Evolutionary conservation across 371 early-diverging fungal species (phyloP).

Genomic region (Lichtheimia ornata): DNA sequence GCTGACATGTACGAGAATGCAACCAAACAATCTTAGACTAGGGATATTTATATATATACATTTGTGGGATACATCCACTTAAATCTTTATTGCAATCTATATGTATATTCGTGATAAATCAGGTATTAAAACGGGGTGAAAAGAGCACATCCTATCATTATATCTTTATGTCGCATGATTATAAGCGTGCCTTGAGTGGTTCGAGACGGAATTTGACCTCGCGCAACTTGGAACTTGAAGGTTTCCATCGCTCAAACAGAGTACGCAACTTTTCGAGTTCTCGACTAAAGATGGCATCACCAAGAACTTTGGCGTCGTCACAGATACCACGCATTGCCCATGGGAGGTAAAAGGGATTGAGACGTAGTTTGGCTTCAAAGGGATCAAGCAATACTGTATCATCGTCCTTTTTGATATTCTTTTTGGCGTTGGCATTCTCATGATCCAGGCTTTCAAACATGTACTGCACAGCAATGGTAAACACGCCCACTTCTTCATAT

Average conservation of each 20-base stretch:
- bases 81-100: background rate
- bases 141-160: background rate
- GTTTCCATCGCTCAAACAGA: slow-evolving; percentile 81
- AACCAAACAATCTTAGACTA: no score
- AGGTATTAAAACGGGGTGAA: no score
- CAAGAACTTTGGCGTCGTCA: slow-evolving; percentile 63
- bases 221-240: slow-evolving; percentile 66
- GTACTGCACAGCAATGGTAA: slow-evolving; percentile 58
- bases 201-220: slow-evolving; percentile 88
- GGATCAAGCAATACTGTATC: slow-evolving; percentile 24
- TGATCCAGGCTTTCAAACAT: slow-evolving; percentile 32
- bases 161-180: background rate
- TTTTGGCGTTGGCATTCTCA: slow-evolving; percentile 23
- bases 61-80: no score
- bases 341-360: slow-evolving; percentile 88
- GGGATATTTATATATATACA: no score
- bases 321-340: slow-evolving; percentile 88
- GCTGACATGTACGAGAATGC: no score
- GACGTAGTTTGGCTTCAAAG: slow-evolving; percentile 56
- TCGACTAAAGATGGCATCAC: slow-evolving; percentile 48
- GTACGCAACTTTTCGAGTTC: slow-evolving; percentile 64
- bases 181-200: slow-evolving; percentile 53
- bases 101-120: background rate
- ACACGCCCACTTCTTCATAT: slow-evolving; percentile 91
- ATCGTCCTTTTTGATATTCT: slow-evolving; percentile 10